Conservation (phyloP, 495 filamentous ascomycete species). For the Annulohypoxylon nitens region DNA sequence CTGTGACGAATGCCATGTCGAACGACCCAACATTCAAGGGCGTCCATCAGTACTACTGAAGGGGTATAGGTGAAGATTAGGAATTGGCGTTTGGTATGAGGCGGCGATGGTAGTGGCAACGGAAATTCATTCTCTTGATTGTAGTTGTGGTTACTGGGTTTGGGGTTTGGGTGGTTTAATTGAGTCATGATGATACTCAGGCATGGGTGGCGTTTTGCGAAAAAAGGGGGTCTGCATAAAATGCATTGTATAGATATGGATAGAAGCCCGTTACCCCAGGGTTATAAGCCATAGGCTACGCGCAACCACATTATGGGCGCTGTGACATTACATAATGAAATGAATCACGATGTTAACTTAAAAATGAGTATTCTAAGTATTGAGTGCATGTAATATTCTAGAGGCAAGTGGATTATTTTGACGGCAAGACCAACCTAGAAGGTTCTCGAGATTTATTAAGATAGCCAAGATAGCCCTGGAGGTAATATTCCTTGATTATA, state of each 20-base stretch:
- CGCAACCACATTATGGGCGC: constrained; percentile 28
- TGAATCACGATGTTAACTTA: constrained; percentile 11
- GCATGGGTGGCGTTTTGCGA: constrained; percentile 38
- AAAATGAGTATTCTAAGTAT: neutral
- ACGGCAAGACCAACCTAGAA: neutral
- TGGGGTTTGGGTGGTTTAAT: constrained; percentile 23
- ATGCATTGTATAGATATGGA: constrained; percentile 37
- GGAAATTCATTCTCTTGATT: neutral
- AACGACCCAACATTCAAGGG: constrained; percentile 58
- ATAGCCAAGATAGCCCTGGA: too few relatives aligned
- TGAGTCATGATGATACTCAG: constrained; percentile 24
- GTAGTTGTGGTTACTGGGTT: constrained; percentile 15
- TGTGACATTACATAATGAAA: constrained; percentile 39
- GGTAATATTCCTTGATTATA: constrained; percentile 9
- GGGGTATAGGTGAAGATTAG: neutral
- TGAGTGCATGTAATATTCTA: constrained; percentile 5
- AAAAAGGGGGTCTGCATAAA: constrained; percentile 35
- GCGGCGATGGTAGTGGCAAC: neutral
- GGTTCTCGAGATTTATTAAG: too few relatives aligned
- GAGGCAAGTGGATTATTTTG: neutral
- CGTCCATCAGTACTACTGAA: constrained; percentile 48
- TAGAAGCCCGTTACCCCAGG: constrained; percentile 19
- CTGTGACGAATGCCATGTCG: constrained; percentile 61
- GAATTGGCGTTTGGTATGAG: constrained; percentile 19
- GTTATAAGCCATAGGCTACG: constrained; percentile 18